Percentiles rank a stretch among this genome's conserved stretches.
Evolutionary conservation across 306 rosid species (phyloP).

Genomic region (Quercus parvula): DNA sequence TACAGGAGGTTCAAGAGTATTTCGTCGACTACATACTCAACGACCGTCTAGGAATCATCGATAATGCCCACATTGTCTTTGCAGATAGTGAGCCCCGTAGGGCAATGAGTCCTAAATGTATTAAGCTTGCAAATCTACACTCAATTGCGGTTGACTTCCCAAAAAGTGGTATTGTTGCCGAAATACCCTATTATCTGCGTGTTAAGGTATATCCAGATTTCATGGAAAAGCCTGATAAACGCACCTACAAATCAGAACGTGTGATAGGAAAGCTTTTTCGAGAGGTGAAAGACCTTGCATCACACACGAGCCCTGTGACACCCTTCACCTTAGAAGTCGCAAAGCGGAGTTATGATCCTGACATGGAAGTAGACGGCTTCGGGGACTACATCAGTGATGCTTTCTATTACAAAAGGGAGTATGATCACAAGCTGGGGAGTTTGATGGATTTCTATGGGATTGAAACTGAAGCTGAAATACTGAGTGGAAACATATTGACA

Average conservation of each 20-base stretch:
- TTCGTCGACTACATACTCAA: slow-evolving; percentile 57
- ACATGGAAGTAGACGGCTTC: slow-evolving; percentile 63
- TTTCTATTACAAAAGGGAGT: slow-evolving; percentile 46
- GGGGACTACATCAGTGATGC: slow-evolving; percentile 65
- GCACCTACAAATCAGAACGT: slow-evolving; percentile 24
- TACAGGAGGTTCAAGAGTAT: slow-evolving; percentile 46
- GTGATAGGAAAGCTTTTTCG: slow-evolving; percentile 42
- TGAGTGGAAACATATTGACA: slow-evolving; percentile 56
- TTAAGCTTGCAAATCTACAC: slow-evolving; percentile 29
- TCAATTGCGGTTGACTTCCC: slow-evolving; percentile 45
- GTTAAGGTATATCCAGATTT: slow-evolving; percentile 31
- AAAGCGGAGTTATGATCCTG: slow-evolving; percentile 19
- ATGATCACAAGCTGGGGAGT: slow-evolving; percentile 58
- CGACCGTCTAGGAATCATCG: slow-evolving; percentile 63
- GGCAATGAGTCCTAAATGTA: slow-evolving; percentile 27
- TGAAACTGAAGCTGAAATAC: slow-evolving; percentile 70
- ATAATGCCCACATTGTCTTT: slow-evolving; percentile 47
- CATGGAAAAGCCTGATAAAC: slow-evolving; percentile 36
- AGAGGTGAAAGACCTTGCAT: slow-evolving; percentile 27
- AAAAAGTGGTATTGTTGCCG: slow-evolving; percentile 33
- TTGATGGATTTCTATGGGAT: slow-evolving; percentile 73
- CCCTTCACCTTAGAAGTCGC: slow-evolving; percentile 32
- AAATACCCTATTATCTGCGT: slow-evolving; percentile 16
- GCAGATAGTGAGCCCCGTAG: slow-evolving; percentile 20
- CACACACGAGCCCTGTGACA: background rate